Percentiles rank a stretch among this genome's conserved stretches.
Conservation (phyloP, 2,329 filamentous ascomycete genomes). For the Apiospora hydei region DNA sequence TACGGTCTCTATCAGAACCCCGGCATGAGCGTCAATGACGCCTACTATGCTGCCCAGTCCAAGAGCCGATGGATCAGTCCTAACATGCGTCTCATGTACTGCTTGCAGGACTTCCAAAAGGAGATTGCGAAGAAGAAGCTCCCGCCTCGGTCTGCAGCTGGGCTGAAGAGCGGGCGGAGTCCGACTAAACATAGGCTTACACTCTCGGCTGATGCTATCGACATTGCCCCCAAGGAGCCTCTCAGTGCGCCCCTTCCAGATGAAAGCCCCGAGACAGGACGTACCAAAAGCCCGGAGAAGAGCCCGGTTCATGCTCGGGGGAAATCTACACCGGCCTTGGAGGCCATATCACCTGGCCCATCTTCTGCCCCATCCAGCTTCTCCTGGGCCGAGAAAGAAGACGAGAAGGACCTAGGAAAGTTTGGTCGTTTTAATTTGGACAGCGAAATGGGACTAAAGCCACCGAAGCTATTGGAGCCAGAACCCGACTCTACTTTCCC, state of each 20-base stretch:
- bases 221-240: constrained; percentile 60
- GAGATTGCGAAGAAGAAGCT: constrained; percentile 61
- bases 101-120: constrained; percentile 81
- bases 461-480: constrained; percentile 47
- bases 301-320: constrained; percentile 57
- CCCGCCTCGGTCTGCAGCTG: constrained; percentile 53
- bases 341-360: constrained; percentile 65
- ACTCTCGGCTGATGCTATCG: constrained; percentile 65
- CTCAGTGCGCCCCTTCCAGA: constrained; percentile 66
- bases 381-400: constrained; percentile 62
- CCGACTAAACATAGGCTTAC: constrained; percentile 67
- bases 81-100: constrained; percentile 93
- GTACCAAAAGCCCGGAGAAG: constrained; percentile 49
- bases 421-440: constrained; percentile 51
- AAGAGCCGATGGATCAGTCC: constrained; percentile 89
- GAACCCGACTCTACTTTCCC: constrained; percentile 35
- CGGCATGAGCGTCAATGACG: constrained; percentile 79
- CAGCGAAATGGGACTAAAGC: constrained; percentile 41
- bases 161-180: constrained; percentile 59
- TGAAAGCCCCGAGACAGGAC: constrained; percentile 56
- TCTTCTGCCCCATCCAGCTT: constrained; percentile 72
- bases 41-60: constrained; percentile 80
- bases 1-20: constrained; percentile 85
- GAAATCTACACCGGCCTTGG: constrained; percentile 59
- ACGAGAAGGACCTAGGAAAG: constrained; percentile 49